Evolutionary conservation across 108 stramenopile species (phyloP).

Genomic region (Epithemia pelagica): DNA sequence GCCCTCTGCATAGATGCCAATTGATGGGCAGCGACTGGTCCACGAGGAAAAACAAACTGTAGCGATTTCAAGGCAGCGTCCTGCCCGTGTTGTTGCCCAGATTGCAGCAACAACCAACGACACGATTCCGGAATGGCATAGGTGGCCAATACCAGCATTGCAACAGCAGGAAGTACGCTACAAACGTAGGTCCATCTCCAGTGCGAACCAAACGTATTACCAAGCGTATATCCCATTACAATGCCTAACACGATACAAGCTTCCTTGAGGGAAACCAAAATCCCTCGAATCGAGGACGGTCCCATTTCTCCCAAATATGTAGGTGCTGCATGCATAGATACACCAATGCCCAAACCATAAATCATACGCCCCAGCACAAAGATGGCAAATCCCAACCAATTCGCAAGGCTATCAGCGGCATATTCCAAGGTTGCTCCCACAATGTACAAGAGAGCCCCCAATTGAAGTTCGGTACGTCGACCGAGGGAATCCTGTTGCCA

Average conservation of each 20-base stretch:
- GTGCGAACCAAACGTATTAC: slow-evolving; percentile 29
- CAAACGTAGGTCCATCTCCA: slow-evolving; percentile 18
- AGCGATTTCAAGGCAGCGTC: slow-evolving; percentile 26
- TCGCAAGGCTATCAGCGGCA: neutral
- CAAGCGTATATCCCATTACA: slow-evolving; percentile 41
- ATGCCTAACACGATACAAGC: slow-evolving; percentile 64
- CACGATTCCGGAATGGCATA: slow-evolving; percentile 15
- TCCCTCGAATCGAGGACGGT: slow-evolving; percentile 39
- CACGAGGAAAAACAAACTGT: slow-evolving; percentile 19
- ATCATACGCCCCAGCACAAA: slow-evolving; percentile 35
- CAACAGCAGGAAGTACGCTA: slow-evolving; percentile 1
- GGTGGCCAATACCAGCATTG: slow-evolving; percentile 4
- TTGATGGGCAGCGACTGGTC: neutral
- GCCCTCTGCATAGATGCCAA: neutral
- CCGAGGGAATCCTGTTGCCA: slow-evolving; percentile 26
- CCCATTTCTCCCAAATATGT: slow-evolving; percentile 60
- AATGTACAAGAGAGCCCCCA: slow-evolving; percentile 34
- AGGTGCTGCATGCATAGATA: slow-evolving; percentile 54
- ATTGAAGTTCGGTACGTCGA: slow-evolving; percentile 36
- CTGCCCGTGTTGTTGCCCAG: neutral
- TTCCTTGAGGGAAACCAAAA: slow-evolving; percentile 57
- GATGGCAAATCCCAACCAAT: slow-evolving; percentile 20
- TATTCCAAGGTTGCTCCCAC: slow-evolving; percentile 26
- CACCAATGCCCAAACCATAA: slow-evolving; percentile 52
- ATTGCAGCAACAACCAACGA: slow-evolving; percentile 16